Percentiles rank a stretch among this genome's conserved stretches.
Conservation (phyloP, 2,329 filamentous ascomycete genomes). For the Cercospora zeae-maydis region DNA sequence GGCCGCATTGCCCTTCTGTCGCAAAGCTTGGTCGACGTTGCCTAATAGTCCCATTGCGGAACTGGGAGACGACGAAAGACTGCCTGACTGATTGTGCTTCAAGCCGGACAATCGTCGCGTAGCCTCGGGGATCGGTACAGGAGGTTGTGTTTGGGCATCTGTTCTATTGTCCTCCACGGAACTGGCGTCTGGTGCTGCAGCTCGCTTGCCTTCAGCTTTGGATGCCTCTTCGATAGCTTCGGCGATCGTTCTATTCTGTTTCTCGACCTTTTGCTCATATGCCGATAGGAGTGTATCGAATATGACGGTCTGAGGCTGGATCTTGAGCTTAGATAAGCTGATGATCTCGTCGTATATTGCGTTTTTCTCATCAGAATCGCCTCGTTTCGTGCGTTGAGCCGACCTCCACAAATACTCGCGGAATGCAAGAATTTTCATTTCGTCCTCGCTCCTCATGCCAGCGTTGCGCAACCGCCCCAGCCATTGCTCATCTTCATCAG, state of each 20-base stretch:
- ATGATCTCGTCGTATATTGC: constrained; percentile 64
- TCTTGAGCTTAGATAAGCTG: constrained; percentile 67
- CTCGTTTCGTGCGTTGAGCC: constrained; percentile 65
- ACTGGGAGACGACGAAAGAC: constrained; percentile 37
- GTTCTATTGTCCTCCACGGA: constrained; percentile 8
- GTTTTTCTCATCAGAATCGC: constrained; percentile 44
- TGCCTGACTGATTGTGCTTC: constrained; percentile 28
- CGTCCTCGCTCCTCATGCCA: constrained; percentile 77
- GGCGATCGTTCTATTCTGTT: constrained; percentile 62
- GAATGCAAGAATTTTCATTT: constrained; percentile 80
- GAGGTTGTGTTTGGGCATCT: background rate
- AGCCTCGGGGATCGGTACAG: constrained; percentile 9
- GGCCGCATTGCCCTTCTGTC: constrained; percentile 55
- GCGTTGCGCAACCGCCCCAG: constrained; percentile 78
- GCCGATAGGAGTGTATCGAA: constrained; percentile 73
- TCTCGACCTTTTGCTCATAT: constrained; percentile 37
- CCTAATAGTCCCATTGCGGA: constrained; percentile 33
- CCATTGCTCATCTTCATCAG: constrained; percentile 94
- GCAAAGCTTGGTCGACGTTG: constrained; percentile 39
- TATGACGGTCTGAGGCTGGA: constrained; percentile 84
- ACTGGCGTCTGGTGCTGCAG: background rate
- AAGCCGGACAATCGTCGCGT: constrained; percentile 19
- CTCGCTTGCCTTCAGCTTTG: constrained; percentile 14
- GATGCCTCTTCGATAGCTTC: constrained; percentile 83
- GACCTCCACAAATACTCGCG: constrained; percentile 89